phyloP scores from a whole-genome alignment of 1,284 basidiomycete genomes.

The Ustanciosporium gigantosporum region DNA sequence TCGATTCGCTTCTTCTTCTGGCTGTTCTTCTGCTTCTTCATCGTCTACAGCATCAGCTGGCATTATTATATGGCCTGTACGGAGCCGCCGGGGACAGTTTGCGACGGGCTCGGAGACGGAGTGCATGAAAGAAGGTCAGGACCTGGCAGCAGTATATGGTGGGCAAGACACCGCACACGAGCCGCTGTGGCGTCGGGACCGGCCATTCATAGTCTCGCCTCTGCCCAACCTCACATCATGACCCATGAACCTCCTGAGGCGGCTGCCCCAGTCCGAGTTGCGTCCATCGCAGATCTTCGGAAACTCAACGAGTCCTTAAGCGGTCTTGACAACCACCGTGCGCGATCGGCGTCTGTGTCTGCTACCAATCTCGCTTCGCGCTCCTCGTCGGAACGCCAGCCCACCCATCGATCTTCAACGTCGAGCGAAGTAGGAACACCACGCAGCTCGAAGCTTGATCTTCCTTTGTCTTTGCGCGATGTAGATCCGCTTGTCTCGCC shows the following conservation, averaged over 20 bases:
- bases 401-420: conserved; percentile 12
- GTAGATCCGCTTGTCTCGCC: conserved; percentile 1
- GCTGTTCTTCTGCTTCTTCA: conserved; percentile 71
- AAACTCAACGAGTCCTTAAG: conserved; percentile 29
- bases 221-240: not conserved
- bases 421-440: conserved; percentile 20
- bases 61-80: conserved; percentile 86
- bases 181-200: conserved; percentile 31
- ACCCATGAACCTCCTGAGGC: conserved; percentile 13
- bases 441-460: conserved; percentile 10
- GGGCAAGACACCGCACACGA: conserved; percentile 35
- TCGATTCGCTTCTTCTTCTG: conserved; percentile 36
- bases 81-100: conserved; percentile 63
- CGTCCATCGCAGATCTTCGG: conserved; percentile 24
- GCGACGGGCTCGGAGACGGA: conserved; percentile 36
- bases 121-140: conserved; percentile 44
- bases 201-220: conserved; percentile 2
- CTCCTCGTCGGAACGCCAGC: conserved; percentile 1
- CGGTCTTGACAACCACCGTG: conserved; percentile 18
- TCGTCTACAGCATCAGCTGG: conserved; percentile 75
- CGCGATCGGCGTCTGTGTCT: conserved; percentile 10
- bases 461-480: conserved; percentile 26
- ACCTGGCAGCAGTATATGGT: conserved; percentile 53
- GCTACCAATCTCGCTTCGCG: not conserved
- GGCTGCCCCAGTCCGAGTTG: conserved; percentile 25